phyloP scores from a whole-genome alignment of 2,329 filamentous ascomycete genomes.

The Cadophora malorum region DNA sequence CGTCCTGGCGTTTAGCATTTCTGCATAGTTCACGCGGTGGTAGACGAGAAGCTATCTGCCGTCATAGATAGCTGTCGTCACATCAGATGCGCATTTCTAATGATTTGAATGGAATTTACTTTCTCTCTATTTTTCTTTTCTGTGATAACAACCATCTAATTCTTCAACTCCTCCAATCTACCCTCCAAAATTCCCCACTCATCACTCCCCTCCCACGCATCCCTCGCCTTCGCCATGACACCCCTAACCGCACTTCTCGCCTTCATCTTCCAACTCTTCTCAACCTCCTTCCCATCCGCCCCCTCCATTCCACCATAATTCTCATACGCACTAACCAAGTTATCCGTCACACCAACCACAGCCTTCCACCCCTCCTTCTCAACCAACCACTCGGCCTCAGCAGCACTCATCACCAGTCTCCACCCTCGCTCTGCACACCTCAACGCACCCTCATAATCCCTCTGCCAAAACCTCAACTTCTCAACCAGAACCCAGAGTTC shows the following conservation, averaged over 20 bases:
- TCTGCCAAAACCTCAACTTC: slow-evolving; percentile 74
- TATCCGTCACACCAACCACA: slow-evolving; percentile 71
- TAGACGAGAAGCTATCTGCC: background rate
- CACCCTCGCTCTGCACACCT: slow-evolving; percentile 90
- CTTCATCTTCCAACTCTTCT: slow-evolving; percentile 86
- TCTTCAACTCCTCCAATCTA: slow-evolving; percentile 61
- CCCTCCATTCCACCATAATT: slow-evolving; percentile 72
- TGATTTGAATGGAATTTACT: no score
- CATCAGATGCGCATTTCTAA: no score
- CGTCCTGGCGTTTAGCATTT: slow-evolving; percentile 1
- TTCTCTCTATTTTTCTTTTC: no score
- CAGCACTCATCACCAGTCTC: slow-evolving; percentile 65
- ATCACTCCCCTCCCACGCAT: slow-evolving; percentile 78
- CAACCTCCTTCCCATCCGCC: slow-evolving; percentile 65
- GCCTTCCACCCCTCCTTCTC: slow-evolving; percentile 62
- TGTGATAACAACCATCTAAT: slow-evolving; percentile 9
- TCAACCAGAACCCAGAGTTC: slow-evolving; percentile 79
- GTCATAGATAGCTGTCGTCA: background rate
- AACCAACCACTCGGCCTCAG: slow-evolving; percentile 47
- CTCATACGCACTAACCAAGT: slow-evolving; percentile 83
- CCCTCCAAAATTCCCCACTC: slow-evolving; percentile 69
- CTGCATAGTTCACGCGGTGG: background rate
- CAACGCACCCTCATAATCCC: slow-evolving; percentile 73
- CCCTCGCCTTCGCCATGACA: slow-evolving; percentile 81
- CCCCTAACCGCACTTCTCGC: slow-evolving; percentile 83